These are phyloP conservation scores for Sporothrix luriei DNA, from an alignment of 2,329 filamentous ascomycete species.

Conservation along the genomic window DNA sequence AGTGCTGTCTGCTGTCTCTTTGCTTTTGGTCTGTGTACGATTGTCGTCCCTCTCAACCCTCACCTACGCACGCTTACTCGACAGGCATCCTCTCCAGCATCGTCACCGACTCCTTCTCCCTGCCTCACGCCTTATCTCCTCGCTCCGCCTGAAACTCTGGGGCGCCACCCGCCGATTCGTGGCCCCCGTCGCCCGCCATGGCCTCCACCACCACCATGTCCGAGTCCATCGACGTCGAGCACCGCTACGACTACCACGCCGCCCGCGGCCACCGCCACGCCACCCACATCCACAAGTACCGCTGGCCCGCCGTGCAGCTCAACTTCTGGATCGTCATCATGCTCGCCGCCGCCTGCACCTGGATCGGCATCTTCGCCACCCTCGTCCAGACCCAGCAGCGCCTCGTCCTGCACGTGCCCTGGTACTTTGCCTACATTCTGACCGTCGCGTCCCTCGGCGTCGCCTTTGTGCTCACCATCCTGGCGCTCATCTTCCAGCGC, in stretches of 20 bases:
- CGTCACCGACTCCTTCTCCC: too few relatives aligned
- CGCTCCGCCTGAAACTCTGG: neutral
- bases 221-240: conserved; percentile 44
- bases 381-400: conserved; percentile 63
- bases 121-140: neutral
- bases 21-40: neutral
- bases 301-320: conserved; percentile 68
- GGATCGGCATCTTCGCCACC: conserved; percentile 63
- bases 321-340: conserved; percentile 70
- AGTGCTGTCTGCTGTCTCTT: neutral
- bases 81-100: neutral
- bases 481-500: conserved; percentile 64
- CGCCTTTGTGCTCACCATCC: conserved; percentile 65
- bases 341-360: conserved; percentile 59
- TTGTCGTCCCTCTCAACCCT: neutral
- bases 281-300: conserved; percentile 61
- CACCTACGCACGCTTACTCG: too few relatives aligned
- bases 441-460: conserved; percentile 62
- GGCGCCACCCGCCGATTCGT: neutral
- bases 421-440: conserved; percentile 70
- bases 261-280: conserved; percentile 34
- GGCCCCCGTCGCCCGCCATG: conserved; percentile 19
- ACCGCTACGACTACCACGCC: conserved; percentile 19
- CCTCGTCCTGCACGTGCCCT: conserved; percentile 59
- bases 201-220: conserved; percentile 48